phyloP scores from a whole-genome alignment of 2,329 filamentous ascomycete genomes.

The Penicillium sp. region DNA sequence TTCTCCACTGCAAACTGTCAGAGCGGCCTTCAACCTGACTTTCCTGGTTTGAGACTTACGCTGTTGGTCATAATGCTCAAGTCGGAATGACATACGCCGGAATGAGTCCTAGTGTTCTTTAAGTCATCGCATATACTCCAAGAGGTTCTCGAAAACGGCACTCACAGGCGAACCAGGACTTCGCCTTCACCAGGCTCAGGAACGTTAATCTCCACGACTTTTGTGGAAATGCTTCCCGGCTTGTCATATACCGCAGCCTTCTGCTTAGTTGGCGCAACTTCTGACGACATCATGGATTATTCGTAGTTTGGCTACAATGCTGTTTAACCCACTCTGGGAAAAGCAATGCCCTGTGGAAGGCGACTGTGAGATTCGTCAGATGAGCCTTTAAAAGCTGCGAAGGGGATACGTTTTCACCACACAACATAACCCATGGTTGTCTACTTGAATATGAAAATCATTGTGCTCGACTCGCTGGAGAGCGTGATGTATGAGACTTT shows the following conservation, averaged over 20 bases:
- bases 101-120: conserved; percentile 55
- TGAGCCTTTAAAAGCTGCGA: no score
- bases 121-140: background rate
- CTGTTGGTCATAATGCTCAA: conserved; percentile 60
- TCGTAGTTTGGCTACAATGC: no score
- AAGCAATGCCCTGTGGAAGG: no score
- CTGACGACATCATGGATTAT: conserved; percentile 27
- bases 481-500: no score
- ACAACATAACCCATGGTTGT: no score
- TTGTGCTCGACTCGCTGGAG: no score
- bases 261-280: conserved; percentile 60
- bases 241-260: conserved; percentile 70
- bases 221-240: conserved; percentile 68
- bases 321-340: no score
- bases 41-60: conserved; percentile 24
- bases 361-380: no score
- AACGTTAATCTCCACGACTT: conserved; percentile 66
- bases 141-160: background rate
- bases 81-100: conserved; percentile 69
- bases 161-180: conserved; percentile 65
- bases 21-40: background rate
- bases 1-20: conserved; percentile 54
- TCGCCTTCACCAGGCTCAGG: conserved; percentile 68
- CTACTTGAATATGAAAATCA: no score
- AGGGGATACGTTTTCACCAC: no score